Percentiles rank a stretch among this genome's conserved stretches.
phyloP scores from a whole-genome alignment of 768 basidiomycete species.

The Amanita brunnescens region DNA sequence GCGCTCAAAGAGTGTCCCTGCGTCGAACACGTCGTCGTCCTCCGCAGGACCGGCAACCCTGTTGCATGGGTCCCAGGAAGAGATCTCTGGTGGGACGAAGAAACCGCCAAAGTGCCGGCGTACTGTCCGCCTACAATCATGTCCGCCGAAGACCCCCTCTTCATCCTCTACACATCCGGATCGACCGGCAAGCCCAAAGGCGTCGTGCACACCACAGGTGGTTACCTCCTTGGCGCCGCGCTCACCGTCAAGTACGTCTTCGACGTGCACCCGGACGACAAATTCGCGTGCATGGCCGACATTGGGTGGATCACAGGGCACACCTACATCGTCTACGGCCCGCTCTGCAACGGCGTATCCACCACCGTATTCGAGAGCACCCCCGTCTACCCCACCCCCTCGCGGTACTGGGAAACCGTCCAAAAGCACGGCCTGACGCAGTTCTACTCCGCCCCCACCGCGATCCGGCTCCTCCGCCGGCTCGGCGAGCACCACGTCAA shows the following conservation, averaged over 20 bases:
- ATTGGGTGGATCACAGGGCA: conserved; percentile 99
- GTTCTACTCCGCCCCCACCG: conserved; percentile 91
- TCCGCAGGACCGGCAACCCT: conserved; percentile 77
- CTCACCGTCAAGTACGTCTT: conserved; percentile 96
- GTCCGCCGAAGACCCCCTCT: conserved; percentile 91
- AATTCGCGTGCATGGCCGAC: conserved; percentile 97
- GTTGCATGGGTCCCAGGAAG: conserved; percentile 77
- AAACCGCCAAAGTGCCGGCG: conserved; percentile 69
- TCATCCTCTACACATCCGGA: conserved; percentile 97
- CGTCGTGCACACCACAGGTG: conserved; percentile 83
- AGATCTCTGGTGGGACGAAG: conserved; percentile 97
- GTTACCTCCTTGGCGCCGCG: conserved; percentile 87
- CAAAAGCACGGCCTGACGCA: conserved; percentile 91
- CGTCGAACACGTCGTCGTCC: conserved; percentile 87
- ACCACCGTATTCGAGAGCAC: conserved; percentile 94
- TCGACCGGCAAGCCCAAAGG: conserved; percentile 97
- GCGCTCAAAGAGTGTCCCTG: conserved; percentile 77
- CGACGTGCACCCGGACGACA: conserved; percentile 94
- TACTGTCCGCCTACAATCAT: conserved; percentile 89
- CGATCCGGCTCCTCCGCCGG: conserved; percentile 79
- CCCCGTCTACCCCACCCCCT: conserved; percentile 92
- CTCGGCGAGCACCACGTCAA: conserved; percentile 84
- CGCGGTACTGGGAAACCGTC: conserved; percentile 95
- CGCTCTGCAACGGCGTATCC: conserved; percentile 76
- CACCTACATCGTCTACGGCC: conserved; percentile 95